These are phyloP conservation scores for Stagonosporopsis chrysanthemi DNA, from an alignment of 2,329 filamentous ascomycete genomes.

Conservation along the genomic window DNA sequence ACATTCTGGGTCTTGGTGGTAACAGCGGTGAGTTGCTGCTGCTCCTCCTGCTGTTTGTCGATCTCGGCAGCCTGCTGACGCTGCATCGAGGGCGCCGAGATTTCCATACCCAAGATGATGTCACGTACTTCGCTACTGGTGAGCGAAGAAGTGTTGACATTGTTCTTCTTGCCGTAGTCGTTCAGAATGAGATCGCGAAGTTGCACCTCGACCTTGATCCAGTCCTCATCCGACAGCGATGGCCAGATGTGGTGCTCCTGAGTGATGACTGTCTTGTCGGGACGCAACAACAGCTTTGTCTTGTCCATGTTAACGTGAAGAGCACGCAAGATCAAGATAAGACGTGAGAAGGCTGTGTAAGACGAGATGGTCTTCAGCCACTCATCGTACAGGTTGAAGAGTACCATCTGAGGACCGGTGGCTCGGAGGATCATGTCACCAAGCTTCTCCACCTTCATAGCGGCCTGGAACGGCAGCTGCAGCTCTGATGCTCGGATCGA, in stretches of 20 bases:
- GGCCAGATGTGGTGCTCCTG: constrained; percentile 99
- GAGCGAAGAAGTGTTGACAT: constrained; percentile 96
- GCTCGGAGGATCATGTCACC: constrained; percentile 98
- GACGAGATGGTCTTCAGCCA: constrained; percentile 99
- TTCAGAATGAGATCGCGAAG: constrained; percentile 95
- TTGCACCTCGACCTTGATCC: constrained; percentile 99
- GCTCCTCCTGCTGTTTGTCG: constrained; percentile 97
- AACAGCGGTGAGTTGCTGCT: constrained; percentile 93
- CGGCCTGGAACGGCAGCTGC: constrained; percentile 97
- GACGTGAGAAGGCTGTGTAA: constrained; percentile 95
- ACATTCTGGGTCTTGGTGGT: constrained; percentile 99
- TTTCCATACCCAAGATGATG: constrained; percentile 99
- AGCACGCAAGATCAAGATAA: constrained; percentile 91
- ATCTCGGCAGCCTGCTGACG: constrained; percentile 98
- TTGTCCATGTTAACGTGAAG: constrained; percentile 98
- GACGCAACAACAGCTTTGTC: constrained; percentile 92
- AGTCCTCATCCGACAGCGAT: constrained; percentile 90
- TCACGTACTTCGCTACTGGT: constrained; percentile 97
- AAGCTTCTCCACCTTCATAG: constrained; percentile 99
- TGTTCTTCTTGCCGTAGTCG: constrained; percentile 99
- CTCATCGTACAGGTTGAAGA: constrained; percentile 98
- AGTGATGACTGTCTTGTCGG: constrained; percentile 97
- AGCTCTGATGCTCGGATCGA: constrained; percentile 97
- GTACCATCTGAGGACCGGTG: constrained; percentile 99
- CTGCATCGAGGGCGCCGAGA: constrained; percentile 96